phyloP scores from a whole-genome alignment of 306 rosid species.

The Echinosophora koreensis region DNA sequence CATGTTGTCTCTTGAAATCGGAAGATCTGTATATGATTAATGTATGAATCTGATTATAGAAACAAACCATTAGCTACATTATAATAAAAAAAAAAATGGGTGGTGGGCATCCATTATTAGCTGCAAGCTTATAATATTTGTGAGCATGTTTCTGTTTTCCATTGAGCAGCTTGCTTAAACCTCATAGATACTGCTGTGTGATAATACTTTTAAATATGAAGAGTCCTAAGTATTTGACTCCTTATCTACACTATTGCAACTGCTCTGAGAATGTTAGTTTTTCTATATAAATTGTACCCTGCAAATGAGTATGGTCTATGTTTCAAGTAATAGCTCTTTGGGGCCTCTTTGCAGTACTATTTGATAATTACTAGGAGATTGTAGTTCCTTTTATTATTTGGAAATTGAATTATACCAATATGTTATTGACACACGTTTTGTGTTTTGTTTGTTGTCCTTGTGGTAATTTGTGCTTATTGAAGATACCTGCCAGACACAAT shows the following conservation, averaged over 20 bases:
- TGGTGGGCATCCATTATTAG: neutral
- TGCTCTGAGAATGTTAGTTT: slow-evolving; percentile 24
- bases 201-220: neutral
- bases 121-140: slow-evolving; percentile 38
- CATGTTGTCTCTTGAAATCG: slow-evolving; percentile 17
- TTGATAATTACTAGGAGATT: slow-evolving; percentile 14
- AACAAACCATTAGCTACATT: slow-evolving; percentile 21
- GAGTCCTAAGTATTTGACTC: neutral
- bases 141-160: slow-evolving; percentile 17
- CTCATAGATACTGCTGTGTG: neutral
- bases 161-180: slow-evolving; percentile 19
- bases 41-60: slow-evolving; percentile 24
- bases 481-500: slow-evolving; percentile 99
- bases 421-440: slow-evolving; percentile 39
- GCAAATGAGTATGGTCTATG: slow-evolving; percentile 19
- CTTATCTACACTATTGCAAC: slow-evolving; percentile 4
- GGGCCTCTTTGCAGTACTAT: slow-evolving; percentile 10
- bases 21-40: slow-evolving; percentile 8
- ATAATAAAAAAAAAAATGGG: neutral
- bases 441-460: slow-evolving; percentile 42
- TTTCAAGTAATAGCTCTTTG: neutral
- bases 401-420: slow-evolving; percentile 15
- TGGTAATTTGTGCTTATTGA: slow-evolving; percentile 45
- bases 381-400: slow-evolving; percentile 13
- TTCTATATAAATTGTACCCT: neutral